These are phyloP conservation scores for Schoenoplectus triqueter DNA, from an alignment of 202 grass and related monocot genomes.

Conservation along the genomic window DNA sequence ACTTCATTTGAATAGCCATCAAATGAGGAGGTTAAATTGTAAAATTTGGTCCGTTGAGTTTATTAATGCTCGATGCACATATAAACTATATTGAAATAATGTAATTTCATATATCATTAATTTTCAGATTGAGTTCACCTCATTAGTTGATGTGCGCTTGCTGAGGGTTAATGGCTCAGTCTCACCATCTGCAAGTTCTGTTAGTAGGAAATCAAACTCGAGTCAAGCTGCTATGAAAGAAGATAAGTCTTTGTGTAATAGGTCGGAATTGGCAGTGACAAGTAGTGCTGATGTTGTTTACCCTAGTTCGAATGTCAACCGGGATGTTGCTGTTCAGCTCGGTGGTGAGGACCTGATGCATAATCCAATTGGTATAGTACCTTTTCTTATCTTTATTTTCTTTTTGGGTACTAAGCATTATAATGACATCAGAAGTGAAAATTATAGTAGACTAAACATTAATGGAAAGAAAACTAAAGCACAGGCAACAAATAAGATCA, in stretches of 20 bases:
- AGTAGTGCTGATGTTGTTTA: conserved; percentile 40
- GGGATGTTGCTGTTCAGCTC: no score
- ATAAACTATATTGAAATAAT: no score
- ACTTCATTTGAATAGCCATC: no score
- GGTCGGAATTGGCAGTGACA: conserved; percentile 31
- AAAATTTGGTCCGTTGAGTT: no score
- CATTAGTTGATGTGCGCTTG: conserved; percentile 82
- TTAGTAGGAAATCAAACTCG: conserved; percentile 29
- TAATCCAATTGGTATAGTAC: background rate
- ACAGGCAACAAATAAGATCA: background rate
- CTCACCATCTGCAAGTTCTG: conserved; percentile 29
- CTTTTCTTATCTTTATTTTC: background rate
- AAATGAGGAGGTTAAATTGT: no score
- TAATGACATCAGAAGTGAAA: conserved; percentile 11
- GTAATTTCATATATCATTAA: background rate
- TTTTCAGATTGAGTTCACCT: conserved; percentile 79
- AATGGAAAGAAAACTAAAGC: background rate
- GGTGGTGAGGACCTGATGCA: background rate
- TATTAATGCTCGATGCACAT: no score
- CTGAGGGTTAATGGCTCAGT: conserved; percentile 49
- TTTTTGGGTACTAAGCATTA: conserved; percentile 4
- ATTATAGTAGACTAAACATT: conserved; percentile 14
- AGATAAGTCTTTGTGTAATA: conserved; percentile 44
- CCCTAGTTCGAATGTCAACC: background rate
- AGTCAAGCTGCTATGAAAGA: background rate